Evolutionary conservation across 1,284 basidiomycete genomes (phyloP).

Genomic region (Irpex rosettiformis): DNA sequence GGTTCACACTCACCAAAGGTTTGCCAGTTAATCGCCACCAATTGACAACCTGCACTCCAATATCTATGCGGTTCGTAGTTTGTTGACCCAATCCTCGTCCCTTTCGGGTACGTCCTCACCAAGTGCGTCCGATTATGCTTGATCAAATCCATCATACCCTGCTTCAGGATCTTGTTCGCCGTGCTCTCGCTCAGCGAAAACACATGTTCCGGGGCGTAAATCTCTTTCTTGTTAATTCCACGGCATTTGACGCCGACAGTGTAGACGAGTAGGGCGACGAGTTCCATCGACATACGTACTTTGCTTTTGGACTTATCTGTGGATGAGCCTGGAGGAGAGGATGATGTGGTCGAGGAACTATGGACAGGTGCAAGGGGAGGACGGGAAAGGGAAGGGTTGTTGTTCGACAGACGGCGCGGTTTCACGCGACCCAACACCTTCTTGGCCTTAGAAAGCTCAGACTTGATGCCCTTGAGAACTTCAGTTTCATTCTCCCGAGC

Average conservation of each 20-base stretch:
- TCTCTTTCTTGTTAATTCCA: constrained; percentile 88
- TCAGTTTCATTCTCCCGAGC: constrained; percentile 27
- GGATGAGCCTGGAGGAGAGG: background rate
- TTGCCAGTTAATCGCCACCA: constrained; percentile 99
- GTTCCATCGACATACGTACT: constrained; percentile 68
- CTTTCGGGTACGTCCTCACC: constrained; percentile 89
- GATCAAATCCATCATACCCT: constrained; percentile 70
- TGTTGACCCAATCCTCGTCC: constrained; percentile 74
- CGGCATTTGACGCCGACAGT: constrained; percentile 95
- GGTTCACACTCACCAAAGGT: constrained; percentile 72
- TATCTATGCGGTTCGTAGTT: constrained; percentile 91
- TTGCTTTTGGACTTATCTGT: constrained; percentile 30
- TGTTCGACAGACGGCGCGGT: constrained; percentile 18
- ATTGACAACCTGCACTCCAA: constrained; percentile 89
- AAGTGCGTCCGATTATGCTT: constrained; percentile 88
- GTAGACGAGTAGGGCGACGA: constrained; percentile 85
- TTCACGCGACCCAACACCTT: constrained; percentile 36
- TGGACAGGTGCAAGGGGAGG: constrained; percentile 6
- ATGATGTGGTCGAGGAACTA: constrained; percentile 3
- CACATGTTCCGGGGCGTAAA: constrained; percentile 86
- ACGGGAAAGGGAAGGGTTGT: background rate
- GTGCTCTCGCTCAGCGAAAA: constrained; percentile 91
- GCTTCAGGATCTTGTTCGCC: constrained; percentile 65
- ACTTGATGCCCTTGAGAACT: constrained; percentile 31
- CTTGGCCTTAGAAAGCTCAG: constrained; percentile 35